Base-by-base conservation (phyloP, 176 grass and related monocot genomes). In the Lolium multiflorum region DNA sequence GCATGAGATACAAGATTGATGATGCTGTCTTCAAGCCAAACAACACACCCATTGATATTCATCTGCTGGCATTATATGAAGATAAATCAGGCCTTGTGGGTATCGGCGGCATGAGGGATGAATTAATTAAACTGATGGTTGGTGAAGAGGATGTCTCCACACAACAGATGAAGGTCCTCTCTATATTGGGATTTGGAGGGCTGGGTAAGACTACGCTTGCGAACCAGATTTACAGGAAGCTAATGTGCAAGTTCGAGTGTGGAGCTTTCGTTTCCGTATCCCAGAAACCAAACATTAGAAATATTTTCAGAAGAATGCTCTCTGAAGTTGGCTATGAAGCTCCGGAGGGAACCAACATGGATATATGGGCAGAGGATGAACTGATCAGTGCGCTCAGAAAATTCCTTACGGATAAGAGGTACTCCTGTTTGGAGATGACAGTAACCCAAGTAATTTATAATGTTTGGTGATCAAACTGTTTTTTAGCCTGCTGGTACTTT, bases 121-220 rank as follows among this genome's bases (percentile, higher is more conserved):
- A 52, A 54, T 47, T 76, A 21, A 76, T 76, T 54, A 0, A 31
- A 1, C 24, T 52, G 47, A 54, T 67, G 28, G 7, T 16, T 6
- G 13, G 13, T 28, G 71, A 75, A 51, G 21, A 52, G 39, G 20
- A 9, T 74, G 20, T 6, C 16, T 20, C 71, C 51, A 22, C 11
- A 4, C 47, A 54, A 3, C 48, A 18, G 46, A 14, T 31, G 7
- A 76, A 54, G 64, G 64, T 67, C 13, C 64, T 67, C 64, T 67
- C 64, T 1, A 67, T 67, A 8, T 14, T 38, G 28, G 48, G 73
- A 6, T 71, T 71, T 31, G 73, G 73, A 76, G 73, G 73, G 6
- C 47, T 50, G 9, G 73, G 73, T n/a, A 76, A 76, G 24, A 76
- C 73, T 54, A 52, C 73, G 16, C 48, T 76, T 76, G 73, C 48